These are phyloP conservation scores for Kluyveromyces wickerhamii DNA, from an alignment of 805 yeast genomes.

Conservation along the genomic window DNA sequence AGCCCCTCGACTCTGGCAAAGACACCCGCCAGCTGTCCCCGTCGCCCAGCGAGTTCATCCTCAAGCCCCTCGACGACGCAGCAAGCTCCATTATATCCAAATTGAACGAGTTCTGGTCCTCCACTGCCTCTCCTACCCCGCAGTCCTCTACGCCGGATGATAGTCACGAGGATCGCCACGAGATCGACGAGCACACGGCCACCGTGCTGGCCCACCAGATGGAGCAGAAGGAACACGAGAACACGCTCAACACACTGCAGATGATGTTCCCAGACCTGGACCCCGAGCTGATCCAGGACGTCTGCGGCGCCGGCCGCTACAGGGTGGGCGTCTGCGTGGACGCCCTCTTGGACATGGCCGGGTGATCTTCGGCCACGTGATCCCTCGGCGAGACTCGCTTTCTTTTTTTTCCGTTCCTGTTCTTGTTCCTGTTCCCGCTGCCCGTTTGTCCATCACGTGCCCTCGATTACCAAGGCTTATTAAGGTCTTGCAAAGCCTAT, in stretches of 20 bases:
- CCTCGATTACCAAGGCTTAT: too few species aligned
- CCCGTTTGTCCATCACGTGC: too few species aligned
- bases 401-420: too few species aligned
- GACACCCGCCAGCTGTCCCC: background rate
- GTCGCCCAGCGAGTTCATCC: constrained; percentile 15
- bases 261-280: constrained; percentile 77
- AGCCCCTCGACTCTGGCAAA: background rate
- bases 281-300: constrained; percentile 58
- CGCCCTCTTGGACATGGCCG: constrained; percentile 20
- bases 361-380: too few species aligned
- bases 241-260: constrained; percentile 41
- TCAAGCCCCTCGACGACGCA: constrained; percentile 23
- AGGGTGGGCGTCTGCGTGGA: constrained; percentile 70
- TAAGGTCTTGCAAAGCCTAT: too few species aligned
- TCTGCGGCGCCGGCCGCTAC: constrained; percentile 56
- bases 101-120: constrained; percentile 18
- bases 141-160: background rate
- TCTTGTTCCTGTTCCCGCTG: too few species aligned
- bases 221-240: constrained; percentile 37
- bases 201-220: constrained; percentile 30
- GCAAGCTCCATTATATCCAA: constrained; percentile 16
- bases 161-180: constrained; percentile 1
- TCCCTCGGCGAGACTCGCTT: too few species aligned
- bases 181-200: constrained; percentile 5
- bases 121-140: constrained; percentile 6